phyloP scores from a whole-genome alignment of 2,329 filamentous ascomycete genomes.

The Eutypella sp. region DNA sequence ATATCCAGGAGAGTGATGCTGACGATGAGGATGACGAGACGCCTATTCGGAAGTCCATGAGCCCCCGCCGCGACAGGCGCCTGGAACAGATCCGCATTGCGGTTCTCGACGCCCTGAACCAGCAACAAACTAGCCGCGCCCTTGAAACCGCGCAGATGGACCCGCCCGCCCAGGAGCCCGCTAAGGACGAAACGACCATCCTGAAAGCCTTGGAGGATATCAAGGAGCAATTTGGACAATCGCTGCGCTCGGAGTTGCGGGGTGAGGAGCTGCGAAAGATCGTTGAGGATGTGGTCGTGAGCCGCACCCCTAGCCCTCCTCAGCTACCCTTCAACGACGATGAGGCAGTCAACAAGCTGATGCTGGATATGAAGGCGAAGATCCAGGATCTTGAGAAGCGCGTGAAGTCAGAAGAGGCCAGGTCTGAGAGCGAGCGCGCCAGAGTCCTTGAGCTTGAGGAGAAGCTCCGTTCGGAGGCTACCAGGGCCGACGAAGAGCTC shows the following conservation, averaged over 20 bases:
- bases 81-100: conserved; percentile 75
- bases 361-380: conserved; percentile 56
- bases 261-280: conserved; percentile 55
- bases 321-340: conserved; percentile 41
- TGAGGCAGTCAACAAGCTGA: conserved; percentile 46
- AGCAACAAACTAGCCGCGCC: conserved; percentile 43
- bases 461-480: conserved; percentile 43
- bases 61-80: conserved; percentile 72
- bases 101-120: conserved; percentile 67
- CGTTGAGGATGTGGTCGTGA: conserved; percentile 58
- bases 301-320: conserved; percentile 48
- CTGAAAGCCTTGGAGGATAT: conserved; percentile 63
- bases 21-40: conserved; percentile 84
- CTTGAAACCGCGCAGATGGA: conserved; percentile 25
- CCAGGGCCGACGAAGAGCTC: conserved; percentile 44
- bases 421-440: conserved; percentile 22
- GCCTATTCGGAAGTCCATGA: conserved; percentile 62
- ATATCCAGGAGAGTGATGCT: conserved; percentile 76
- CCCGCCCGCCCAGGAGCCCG: conserved; percentile 17
- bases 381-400: conserved; percentile 35
- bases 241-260: conserved; percentile 39
- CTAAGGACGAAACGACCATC: conserved; percentile 44
- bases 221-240: conserved; percentile 47
- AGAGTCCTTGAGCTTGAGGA: conserved; percentile 58
- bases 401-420: conserved; percentile 19